Evolutionary conservation across 768 basidiomycete genomes (phyloP), one percentile per base, ranked within the genome.

Genomic region (Boletus barrowsii): DNA sequence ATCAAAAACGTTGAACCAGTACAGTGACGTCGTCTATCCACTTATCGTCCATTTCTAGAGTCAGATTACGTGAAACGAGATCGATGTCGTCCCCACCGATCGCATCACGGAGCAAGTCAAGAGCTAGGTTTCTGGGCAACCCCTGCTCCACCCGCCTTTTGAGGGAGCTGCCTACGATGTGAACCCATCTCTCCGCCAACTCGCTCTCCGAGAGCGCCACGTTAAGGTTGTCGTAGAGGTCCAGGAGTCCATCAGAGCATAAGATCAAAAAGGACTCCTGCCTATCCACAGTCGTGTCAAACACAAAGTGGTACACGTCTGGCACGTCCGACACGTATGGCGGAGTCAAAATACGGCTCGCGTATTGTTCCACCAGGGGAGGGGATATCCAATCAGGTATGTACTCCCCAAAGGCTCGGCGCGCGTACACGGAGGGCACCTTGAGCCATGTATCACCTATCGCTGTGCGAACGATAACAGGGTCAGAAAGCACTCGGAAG

Each of bases 1-100:
- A 54, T 68, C 58, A 68, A 18, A 75, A 62, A 48, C 69, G 69
- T 51, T 77, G 78, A 46, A 80, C 72, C 20, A 79, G 53, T 24
- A 79, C 68, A 9, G 78, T 79, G 18, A 76, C 72, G 55, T 79
- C 78, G 55, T 79, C 79, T 66, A 80, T 74, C 79, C 78, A 79
- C 51, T 72, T 71, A 37, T 76, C 77, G 51, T 75, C 75, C 73
- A 79, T 79, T 65, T 79, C 79, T 42, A 79, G 67, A 9, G 79
- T 81, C 32, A 79, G 50, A 42, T 72, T 74, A 56, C 72, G 70
- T n/a, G 78, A 79, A 13, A 70, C 73, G 6, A 70, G 64, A 17
- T 69, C 65, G 13, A 60, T 54, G 54, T 81, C 70, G 15, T 71
- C 66, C 24, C 79, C 79, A 9, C 78, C 78, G 10, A 79, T 63